Conservation (phyloP, 176 grass and related monocot species). For the Zea mays region Zm-B73-REFERENCE-NAM-5.0 NC_050096.1:49883501-49884000, state of each 20-base stretch:
- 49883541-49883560: constrained; percentile 92
- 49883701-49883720: constrained; percentile 96
- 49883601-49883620: constrained; percentile 87
- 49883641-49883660: constrained; percentile 98
- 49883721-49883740: constrained; percentile 96
- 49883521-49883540: constrained; percentile 73
- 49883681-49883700: constrained; percentile 90
- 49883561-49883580: constrained; percentile 82
- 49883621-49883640: constrained; percentile 96
- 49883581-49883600: constrained; percentile 88
- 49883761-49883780: constrained; percentile 89
- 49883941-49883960: constrained; percentile 88
- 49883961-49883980: constrained; percentile 82
- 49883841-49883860: constrained; percentile 88
- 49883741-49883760: constrained; percentile 98
- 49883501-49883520: constrained; percentile 82
- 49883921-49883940: constrained; percentile 92
- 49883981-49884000: constrained; percentile 71
- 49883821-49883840: constrained; percentile 79
- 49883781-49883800: constrained; percentile 78
- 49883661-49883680: constrained; percentile 97
- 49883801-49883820: constrained; percentile 89
- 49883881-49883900: constrained; percentile 82
- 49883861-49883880: constrained; percentile 95
- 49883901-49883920: constrained; percentile 85